Evolutionary conservation across 164 flowering plant genomes (phyloP), one percentile per base, ranked within the genome.

Genomic region (Sextonia rubra): DNA sequence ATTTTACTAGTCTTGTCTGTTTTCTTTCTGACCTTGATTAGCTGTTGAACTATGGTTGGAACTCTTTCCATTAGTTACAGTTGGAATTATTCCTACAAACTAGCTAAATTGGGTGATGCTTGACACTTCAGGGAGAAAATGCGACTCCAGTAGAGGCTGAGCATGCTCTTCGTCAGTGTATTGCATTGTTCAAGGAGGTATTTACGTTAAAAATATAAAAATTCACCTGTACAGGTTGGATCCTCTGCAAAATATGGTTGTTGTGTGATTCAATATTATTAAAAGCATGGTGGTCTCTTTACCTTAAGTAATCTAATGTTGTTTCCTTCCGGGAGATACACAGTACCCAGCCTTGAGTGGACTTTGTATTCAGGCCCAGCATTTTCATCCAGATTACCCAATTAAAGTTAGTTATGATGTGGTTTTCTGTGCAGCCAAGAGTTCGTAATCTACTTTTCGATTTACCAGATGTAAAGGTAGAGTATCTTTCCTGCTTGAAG

Each of bases 181-280:
- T 89, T 60, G 76, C 86, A 75, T 74, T 90, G 67, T 84, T 79
- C 79, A 89, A 87, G 76, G 86, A 89, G 94, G 93, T 90, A 85
- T n/a, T 12, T 27, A 25, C 24, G 11, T 24, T 60, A 60, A 60
- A 27, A 58, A 37, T 67, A 37, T 37, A 37, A 37, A 32, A 37
- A 7, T 37, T 8, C 44, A 37, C 44, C 44, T 37, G 44, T 37
- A 37, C 44, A 37, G 44, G 44, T 37, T 37, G 11, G 44, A 7
- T 26, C 47, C 24, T 32, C 18, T 30, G 22, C 58, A 52, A 52
- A 52, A 15, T 52, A 15, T 23, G 12, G 25, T 25, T 72, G 2
- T 12, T 27, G 20, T 12, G 47, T 4, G 58, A 61, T 60, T 15
- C 23, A 2, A 12, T 44, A 44, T 47, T 23, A 37, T 37, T 37